Conservation (phyloP, 805 yeast species). For the Yamadazyma insecticola region DNA sequence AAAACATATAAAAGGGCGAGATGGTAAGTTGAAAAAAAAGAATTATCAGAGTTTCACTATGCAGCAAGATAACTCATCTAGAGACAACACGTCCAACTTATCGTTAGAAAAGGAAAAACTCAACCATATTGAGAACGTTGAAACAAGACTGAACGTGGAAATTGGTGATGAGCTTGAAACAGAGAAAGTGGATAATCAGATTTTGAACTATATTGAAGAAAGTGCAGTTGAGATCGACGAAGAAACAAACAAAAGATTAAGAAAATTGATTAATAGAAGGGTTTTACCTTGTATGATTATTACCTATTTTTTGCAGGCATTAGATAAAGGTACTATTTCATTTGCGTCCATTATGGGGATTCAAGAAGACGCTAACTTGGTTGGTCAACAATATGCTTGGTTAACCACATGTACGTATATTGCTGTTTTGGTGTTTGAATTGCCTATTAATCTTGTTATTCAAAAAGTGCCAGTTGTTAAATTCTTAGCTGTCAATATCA, state of each 20-base stretch:
- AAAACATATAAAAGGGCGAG: too few relatives aligned
- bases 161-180: slow-evolving; percentile 7
- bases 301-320: slow-evolving; percentile 51
- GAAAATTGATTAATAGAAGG: slow-evolving; percentile 14
- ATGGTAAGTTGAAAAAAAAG: too few relatives aligned
- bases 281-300: slow-evolving; percentile 49
- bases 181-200: slow-evolving; percentile 10
- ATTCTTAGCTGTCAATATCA: slow-evolving; percentile 41
- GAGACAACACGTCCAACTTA: too few relatives aligned
- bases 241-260: slow-evolving; percentile 17
- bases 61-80: too few relatives aligned
- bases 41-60: too few relatives aligned
- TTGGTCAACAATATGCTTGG: slow-evolving; percentile 45
- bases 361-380: slow-evolving; percentile 34
- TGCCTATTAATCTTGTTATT: slow-evolving; percentile 33
- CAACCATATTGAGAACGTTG: slow-evolving; percentile 3
- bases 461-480: slow-evolving; percentile 51
- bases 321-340: slow-evolving; percentile 53
- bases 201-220: slow-evolving; percentile 13
- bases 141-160: slow-evolving; percentile 2
- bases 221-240: slow-evolving; percentile 18
- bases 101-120: too few relatives aligned
- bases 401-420: slow-evolving; percentile 51
- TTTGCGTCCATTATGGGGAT: slow-evolving; percentile 67
- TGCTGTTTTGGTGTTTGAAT: slow-evolving; percentile 51